Evolutionary conservation across 1,284 basidiomycete species (phyloP), one percentile per base, ranked within the genome.

Genomic region (Phlebopus sp.): DNA sequence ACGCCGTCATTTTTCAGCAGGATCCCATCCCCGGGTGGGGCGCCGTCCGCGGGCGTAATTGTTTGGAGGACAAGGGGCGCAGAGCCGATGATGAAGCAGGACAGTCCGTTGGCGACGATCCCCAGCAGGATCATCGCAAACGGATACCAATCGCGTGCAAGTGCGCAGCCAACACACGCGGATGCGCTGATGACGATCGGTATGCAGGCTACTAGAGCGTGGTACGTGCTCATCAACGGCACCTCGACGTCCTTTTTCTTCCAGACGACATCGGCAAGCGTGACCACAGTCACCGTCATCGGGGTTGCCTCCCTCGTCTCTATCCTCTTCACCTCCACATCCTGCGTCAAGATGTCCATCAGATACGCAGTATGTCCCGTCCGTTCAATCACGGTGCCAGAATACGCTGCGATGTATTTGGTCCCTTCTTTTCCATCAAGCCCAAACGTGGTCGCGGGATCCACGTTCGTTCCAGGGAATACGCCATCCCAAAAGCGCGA

Each of bases 41-140:
- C 52, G 4, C 60, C 62, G 5, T 51, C 51, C 18, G 62, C 48
- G 21, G 64, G 61, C 4, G 45, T 37, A 0, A 62, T 60, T 10
- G 50, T 57, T 4, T 18, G 46, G 44, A 66, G 57, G 5, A 54
- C 43, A 25, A 64, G 40, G 23, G 49, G 48, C 21, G 55, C 64
- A 0, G 56, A 62, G 5, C 66, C 66, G 27, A 67, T 54, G 27
- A 55, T 54, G 29, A 56, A 36, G 42, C 56, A 55, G 5, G 56
- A 57, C n/a, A 67, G 3, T 2, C 64, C 64, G 18, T 53, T 64
- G 29, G 64, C 54, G 13, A 66, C 1, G 11, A 68, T 61, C 1
- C 64, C 66, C 2, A 59, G 30, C 5, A 66, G 46, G 38, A 68
- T 66, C 56, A 66, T 52, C 8, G 45, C 43, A 13, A 54, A 59